phyloP scores from a whole-genome alignment of 352 stramenopile species.

The Pythium coloratum region DNA sequence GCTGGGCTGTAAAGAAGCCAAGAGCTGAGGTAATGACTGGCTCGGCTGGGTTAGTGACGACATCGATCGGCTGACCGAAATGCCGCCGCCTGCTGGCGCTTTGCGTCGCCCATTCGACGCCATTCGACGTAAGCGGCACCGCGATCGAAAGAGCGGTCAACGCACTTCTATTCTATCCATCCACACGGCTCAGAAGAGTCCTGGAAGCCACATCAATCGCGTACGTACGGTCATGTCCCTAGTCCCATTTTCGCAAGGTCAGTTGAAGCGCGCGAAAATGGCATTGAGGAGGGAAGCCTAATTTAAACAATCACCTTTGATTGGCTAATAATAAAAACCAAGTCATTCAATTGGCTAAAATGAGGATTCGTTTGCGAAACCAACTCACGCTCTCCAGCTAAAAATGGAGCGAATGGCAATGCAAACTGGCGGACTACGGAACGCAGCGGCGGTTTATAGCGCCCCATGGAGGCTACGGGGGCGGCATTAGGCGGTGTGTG shows the following conservation, averaged over 20 bases:
- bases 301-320: slow-evolving; percentile 10
- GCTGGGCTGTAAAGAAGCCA: slow-evolving; percentile 8
- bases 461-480: not conserved
- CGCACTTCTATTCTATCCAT: slow-evolving; percentile 13
- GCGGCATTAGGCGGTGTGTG: not conserved
- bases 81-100: not conserved
- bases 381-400: not conserved
- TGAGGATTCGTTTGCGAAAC: not conserved
- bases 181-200: slow-evolving; percentile 1
- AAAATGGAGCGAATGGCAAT: not conserved
- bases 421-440: not conserved
- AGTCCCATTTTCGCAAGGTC: not conserved
- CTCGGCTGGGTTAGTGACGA: slow-evolving; percentile 28
- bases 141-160: slow-evolving; percentile 19
- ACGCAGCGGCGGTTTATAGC: slow-evolving; percentile 1
- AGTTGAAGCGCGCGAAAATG: slow-evolving; percentile 2
- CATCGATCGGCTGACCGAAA: not conserved
- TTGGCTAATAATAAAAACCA: not conserved
- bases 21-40: slow-evolving; percentile 49
- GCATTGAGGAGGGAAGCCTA: not conserved
- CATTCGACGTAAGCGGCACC: slow-evolving; percentile 15
- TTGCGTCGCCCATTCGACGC: slow-evolving; percentile 24
- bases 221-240: slow-evolving; percentile 1
- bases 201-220: slow-evolving; percentile 1
- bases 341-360: slow-evolving; percentile 8